Evolutionary conservation across 139 green algal genomes (phyloP).

Genomic region (Zygnema cylindricum): DNA sequence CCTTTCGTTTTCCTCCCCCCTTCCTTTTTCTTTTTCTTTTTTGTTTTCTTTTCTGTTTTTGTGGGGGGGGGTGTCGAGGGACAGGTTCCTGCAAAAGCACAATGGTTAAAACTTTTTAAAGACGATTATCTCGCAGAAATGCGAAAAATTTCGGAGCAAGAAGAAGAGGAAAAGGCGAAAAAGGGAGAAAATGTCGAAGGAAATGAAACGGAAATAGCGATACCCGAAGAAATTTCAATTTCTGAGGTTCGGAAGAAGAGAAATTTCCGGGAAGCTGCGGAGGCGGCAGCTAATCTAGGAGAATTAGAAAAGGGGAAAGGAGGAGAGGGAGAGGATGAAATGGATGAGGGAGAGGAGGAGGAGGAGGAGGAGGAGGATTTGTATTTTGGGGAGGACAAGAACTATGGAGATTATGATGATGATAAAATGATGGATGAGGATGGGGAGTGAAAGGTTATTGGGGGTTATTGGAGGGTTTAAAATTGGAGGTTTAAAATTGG

Average conservation of each 20-base stretch:
- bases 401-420: conserved; percentile 21
- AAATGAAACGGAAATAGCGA: neutral
- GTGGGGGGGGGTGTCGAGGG: too few relatives aligned
- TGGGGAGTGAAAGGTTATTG: too few relatives aligned
- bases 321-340: conserved; percentile 25
- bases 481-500: neutral
- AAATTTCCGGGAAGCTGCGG: conserved; percentile 16
- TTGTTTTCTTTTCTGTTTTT: too few relatives aligned
- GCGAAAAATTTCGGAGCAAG: neutral
- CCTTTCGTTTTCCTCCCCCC: neutral
- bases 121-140: conserved; percentile 25
- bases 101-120: conserved; percentile 52
- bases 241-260: neutral
- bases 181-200: neutral
- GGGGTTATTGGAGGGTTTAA: too few relatives aligned
- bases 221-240: neutral
- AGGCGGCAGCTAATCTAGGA: conserved; percentile 9
- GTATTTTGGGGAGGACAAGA: too few relatives aligned
- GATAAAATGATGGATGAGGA: neutral
- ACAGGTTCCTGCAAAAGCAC: conserved; percentile 4
- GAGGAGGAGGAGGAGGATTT: too few relatives aligned
- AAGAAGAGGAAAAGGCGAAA: neutral
- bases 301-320: conserved; percentile 15
- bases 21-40: neutral
- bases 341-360: conserved; percentile 33